Evolutionary conservation across 805 yeast species (phyloP).

Genomic region (Saturnispora diversa): DNA sequence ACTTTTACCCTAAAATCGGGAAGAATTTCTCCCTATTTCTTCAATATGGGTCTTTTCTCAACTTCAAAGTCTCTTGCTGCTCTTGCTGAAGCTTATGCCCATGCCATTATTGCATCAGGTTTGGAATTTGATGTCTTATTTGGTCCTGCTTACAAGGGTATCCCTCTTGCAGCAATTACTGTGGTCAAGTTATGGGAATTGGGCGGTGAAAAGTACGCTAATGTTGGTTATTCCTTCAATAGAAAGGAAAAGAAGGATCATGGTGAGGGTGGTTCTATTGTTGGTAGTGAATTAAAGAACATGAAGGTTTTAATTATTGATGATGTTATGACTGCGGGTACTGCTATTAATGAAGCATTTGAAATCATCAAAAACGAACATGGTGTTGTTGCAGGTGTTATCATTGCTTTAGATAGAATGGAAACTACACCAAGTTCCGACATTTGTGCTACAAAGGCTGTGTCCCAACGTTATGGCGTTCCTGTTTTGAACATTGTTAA

Average conservation of each 20-base stretch:
- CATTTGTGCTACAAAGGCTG: constrained; percentile 74
- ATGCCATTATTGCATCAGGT: constrained; percentile 73
- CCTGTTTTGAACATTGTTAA: constrained; percentile 81
- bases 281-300: constrained; percentile 68
- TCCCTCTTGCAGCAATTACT: constrained; percentile 89
- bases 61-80: constrained; percentile 72
- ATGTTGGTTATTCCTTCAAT: constrained; percentile 85
- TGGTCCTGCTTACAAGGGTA: constrained; percentile 98
- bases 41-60: constrained; percentile 85
- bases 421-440: constrained; percentile 64
- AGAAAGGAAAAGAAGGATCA: constrained; percentile 96
- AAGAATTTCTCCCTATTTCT: constrained; percentile 90
- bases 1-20: constrained; percentile 87
- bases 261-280: constrained; percentile 96
- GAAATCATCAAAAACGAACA: constrained; percentile 59
- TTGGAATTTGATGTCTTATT: constrained; percentile 83
- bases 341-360: constrained; percentile 93
- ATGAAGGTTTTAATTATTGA: constrained; percentile 81
- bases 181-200: constrained; percentile 88
- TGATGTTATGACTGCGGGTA: constrained; percentile 98
- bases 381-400: constrained; percentile 74
- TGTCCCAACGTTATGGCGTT: constrained; percentile 59
- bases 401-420: constrained; percentile 92
- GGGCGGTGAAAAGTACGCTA: constrained; percentile 67
- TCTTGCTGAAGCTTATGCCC: constrained; percentile 83